Evolutionary conservation across 1,139 yeast species (phyloP), one percentile per base, ranked within the genome.

Genomic region (Arxiozyma slooffiae): DNA sequence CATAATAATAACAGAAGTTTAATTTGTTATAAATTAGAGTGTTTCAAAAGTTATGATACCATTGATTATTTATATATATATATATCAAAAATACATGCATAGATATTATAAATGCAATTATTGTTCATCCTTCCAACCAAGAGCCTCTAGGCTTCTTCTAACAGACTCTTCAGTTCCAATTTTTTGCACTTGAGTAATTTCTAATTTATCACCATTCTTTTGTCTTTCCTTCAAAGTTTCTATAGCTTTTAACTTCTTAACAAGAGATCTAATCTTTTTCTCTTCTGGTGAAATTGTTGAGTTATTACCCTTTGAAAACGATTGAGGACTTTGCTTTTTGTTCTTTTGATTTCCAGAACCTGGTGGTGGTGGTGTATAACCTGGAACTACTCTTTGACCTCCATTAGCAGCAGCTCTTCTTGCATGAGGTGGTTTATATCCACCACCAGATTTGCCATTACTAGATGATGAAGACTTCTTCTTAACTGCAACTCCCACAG

Each of bases 391-490:
- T 48, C 52, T 52, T 41, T 46, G 47, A 17, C 62, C 52, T n/a
- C 55, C 75, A 57, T 54, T 66, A 43, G 75, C 63, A 38, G 67
- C 67, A 7, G 77, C 75, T 41, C 75, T 77, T 70, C 96, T 79
- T 9, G 96, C 96, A 68, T 89, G 96, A 8, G 97, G 97, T 36
- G 97, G 97, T 67, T 95, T 80, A 69, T 90, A 90, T 34, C 97
- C 97, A 52, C 96, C 64, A 23, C 66, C 64, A 26, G 66, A 65
- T 50, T 55, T 58, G 14, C 48, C 48, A n/a, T 42, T 46, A 14
- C 38, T 44, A 9, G 37, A 50, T 4, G 49, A 36, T 8, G 50
- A 48, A 16, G 50, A 59, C 49, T 67, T 69, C 56, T 70, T 65
- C 55, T 75, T 76, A 56, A 77, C 73, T 38, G 74, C 73, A 62